Conservation (phyloP, 2,329 filamentous ascomycete species). For the Penicillium verrucosum region DNA sequence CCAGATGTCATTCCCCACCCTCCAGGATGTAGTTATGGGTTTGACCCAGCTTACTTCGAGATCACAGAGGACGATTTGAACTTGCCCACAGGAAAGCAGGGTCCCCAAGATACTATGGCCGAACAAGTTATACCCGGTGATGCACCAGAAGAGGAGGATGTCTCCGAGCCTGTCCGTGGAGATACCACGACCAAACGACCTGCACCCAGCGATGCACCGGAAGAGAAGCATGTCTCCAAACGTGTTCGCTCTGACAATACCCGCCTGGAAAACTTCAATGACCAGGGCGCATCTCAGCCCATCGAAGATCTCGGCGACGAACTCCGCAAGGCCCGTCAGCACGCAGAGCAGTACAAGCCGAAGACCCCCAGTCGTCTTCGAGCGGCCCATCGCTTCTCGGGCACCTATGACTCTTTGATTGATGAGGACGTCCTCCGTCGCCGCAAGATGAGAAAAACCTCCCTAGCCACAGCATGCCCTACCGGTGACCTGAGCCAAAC, state of each 20-base stretch:
- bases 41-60: slow-evolving; percentile 40
- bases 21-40: slow-evolving; percentile 39
- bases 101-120: not conserved
- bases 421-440: not conserved
- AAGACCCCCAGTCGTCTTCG: slow-evolving; percentile 44
- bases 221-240: not conserved
- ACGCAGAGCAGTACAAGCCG: slow-evolving; percentile 43
- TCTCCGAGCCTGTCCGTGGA: not conserved
- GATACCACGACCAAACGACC: not conserved
- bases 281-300: not conserved
- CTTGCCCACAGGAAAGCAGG: slow-evolving; percentile 21
- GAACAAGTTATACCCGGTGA: not conserved
- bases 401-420: too few relatives aligned
- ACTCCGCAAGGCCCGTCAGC: slow-evolving; percentile 36
- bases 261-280: slow-evolving; percentile 12
- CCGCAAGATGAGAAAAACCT: not conserved
- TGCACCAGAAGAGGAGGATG: not conserved
- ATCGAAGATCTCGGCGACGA: not conserved
- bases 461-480: not conserved
- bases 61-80: slow-evolving; percentile 17
- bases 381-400: slow-evolving; percentile 20
- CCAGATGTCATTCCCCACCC: slow-evolving; percentile 45
- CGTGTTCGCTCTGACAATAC: not conserved
- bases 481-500: not conserved
- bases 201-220: not conserved